These are phyloP conservation scores for Nitzschia palea DNA, from an alignment of 108 stramenopile genomes.

Conservation along the genomic window DNA sequence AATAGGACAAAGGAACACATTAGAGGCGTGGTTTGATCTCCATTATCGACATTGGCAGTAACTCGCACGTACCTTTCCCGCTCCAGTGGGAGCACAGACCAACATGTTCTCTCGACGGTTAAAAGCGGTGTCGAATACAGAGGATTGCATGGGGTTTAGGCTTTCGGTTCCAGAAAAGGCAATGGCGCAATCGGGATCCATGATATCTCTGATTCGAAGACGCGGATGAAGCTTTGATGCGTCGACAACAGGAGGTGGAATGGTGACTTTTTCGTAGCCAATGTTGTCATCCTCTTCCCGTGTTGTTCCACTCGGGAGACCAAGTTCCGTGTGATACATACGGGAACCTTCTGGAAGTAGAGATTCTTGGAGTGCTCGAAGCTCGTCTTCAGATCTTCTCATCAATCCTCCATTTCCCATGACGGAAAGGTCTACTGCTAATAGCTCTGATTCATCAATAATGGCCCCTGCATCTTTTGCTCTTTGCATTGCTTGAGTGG, in stretches of 20 bases:
- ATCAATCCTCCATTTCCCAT: constrained; percentile 39
- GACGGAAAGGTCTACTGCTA: constrained; percentile 9
- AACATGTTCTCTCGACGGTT: constrained; percentile 89
- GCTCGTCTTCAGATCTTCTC: constrained; percentile 33
- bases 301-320: constrained; percentile 62
- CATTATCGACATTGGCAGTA: no score
- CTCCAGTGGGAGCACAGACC: constrained; percentile 98
- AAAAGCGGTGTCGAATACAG: constrained; percentile 93
- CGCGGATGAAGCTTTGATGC: constrained; percentile 45
- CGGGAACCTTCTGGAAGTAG: constrained; percentile 71
- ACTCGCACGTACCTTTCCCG: constrained; percentile 80
- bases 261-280: constrained; percentile 73
- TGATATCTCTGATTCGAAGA: constrained; percentile 55
- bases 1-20: no score
- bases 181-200: constrained; percentile 47
- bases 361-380: constrained; percentile 54
- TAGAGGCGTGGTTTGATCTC: no score
- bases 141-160: constrained; percentile 94
- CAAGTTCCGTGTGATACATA: constrained; percentile 46
- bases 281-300: constrained; percentile 66
- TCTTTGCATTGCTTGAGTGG: constrained; percentile 51
- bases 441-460: constrained; percentile 53
- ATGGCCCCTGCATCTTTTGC: constrained; percentile 82
- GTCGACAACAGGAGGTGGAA: constrained; percentile 77
- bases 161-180: constrained; percentile 77